A percentile compares a stretch with the other conserved stretches of the same genome.
Evolutionary conservation across 371 early-diverging fungal genomes (phyloP).

Genomic region (Mycotypha africana): DNA sequence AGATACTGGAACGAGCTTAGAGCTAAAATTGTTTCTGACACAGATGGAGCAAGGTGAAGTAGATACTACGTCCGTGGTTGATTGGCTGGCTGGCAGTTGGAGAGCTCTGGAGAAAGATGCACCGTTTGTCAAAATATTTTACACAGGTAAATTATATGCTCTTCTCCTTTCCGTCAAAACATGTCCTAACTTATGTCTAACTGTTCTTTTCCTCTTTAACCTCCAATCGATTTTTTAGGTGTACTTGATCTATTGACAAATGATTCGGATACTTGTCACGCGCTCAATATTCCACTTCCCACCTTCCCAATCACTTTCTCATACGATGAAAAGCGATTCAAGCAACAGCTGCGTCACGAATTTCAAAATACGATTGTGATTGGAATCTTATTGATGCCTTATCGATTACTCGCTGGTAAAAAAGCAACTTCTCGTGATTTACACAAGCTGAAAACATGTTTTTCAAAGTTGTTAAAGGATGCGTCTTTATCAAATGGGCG

Average conservation of each 20-base stretch:
- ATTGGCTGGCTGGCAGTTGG: slow-evolving; percentile 36
- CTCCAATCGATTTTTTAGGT: too few species aligned
- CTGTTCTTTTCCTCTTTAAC: too few species aligned
- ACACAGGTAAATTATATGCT: slow-evolving; percentile 27
- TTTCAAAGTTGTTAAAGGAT: slow-evolving; percentile 31
- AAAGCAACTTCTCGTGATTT: slow-evolving; percentile 33
- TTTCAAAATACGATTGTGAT: slow-evolving; percentile 70
- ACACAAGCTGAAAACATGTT: slow-evolving; percentile 31
- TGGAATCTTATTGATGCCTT: slow-evolving; percentile 57
- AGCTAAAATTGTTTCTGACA: slow-evolving; percentile 58
- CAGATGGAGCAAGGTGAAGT: slow-evolving; percentile 33
- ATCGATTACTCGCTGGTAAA: slow-evolving; percentile 47
- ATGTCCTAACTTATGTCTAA: too few species aligned
- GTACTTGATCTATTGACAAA: slow-evolving; percentile 17
- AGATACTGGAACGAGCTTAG: slow-evolving; percentile 40
- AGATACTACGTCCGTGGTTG: slow-evolving; percentile 18
- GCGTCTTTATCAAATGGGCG: slow-evolving; percentile 9
- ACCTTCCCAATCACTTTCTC: slow-evolving; percentile 51
- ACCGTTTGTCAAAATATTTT: slow-evolving; percentile 18
- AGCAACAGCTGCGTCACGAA: slow-evolving; percentile 59
- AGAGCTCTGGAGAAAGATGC: too few species aligned
- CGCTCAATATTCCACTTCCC: not conserved
- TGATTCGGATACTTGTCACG: slow-evolving; percentile 5
- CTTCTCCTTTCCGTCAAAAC: too few species aligned
- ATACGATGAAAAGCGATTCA: slow-evolving; percentile 58